These are phyloP conservation scores for Fistulifera solaris DNA, from an alignment of 108 stramenopile species.

Conservation along the genomic window DNA sequence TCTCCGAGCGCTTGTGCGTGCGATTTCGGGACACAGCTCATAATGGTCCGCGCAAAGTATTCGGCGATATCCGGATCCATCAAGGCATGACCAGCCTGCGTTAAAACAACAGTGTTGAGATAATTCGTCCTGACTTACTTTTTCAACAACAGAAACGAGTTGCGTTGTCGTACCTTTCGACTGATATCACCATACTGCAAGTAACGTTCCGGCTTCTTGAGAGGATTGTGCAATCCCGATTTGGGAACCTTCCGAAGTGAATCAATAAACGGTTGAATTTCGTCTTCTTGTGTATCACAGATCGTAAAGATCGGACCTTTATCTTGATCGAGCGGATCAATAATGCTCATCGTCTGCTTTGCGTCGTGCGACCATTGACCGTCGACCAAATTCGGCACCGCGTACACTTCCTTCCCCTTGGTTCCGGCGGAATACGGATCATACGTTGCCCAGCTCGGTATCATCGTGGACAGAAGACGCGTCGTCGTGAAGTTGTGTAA, in stretches of 20 bases:
- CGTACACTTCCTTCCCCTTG: slow-evolving; percentile 26
- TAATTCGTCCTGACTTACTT: background rate
- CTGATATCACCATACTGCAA: slow-evolving; percentile 79
- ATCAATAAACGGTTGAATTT: slow-evolving; percentile 73
- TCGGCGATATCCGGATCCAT: slow-evolving; percentile 68
- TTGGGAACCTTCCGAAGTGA: slow-evolving; percentile 70
- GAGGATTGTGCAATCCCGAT: slow-evolving; percentile 73
- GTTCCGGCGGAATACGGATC: slow-evolving; percentile 68
- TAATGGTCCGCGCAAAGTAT: slow-evolving; percentile 85
- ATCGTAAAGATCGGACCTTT: slow-evolving; percentile 62
- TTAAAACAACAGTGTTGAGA: background rate
- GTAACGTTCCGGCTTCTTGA: slow-evolving; percentile 90
- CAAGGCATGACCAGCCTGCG: slow-evolving; percentile 64
- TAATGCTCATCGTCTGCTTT: slow-evolving; percentile 38
- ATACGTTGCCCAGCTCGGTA: slow-evolving; percentile 56
- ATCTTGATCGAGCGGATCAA: slow-evolving; percentile 62
- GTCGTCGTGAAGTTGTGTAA: no score
- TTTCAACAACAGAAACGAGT: background rate
- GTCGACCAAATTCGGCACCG: slow-evolving; percentile 61
- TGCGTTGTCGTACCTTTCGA: slow-evolving; percentile 42
- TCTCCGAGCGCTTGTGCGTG: slow-evolving; percentile 89
- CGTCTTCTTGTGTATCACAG: slow-evolving; percentile 58
- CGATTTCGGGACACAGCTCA: slow-evolving; percentile 90
- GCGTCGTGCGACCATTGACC: slow-evolving; percentile 44
- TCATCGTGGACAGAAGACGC: no score